Percentiles rank a stretch among this genome's conserved stretches.
Evolutionary conservation across 1,139 yeast species (phyloP).

Genomic region (Pichia sp.): DNA sequence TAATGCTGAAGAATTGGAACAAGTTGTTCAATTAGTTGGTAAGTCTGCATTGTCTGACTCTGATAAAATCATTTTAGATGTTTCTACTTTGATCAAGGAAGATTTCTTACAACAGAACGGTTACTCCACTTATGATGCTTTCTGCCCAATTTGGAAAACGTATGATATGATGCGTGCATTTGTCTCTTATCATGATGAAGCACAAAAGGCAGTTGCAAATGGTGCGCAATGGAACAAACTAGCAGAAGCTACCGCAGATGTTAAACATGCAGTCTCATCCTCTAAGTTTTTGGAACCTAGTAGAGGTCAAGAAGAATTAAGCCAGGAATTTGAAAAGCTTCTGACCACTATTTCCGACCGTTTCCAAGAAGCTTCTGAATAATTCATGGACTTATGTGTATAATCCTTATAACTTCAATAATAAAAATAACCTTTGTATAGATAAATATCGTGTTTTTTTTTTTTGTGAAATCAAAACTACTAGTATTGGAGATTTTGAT

Average conservation of each 20-base stretch:
- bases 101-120: conserved; percentile 99
- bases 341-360: conserved; percentile 73
- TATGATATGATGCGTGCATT: conserved; percentile 96
- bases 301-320: conserved; percentile 74
- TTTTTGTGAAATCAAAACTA: too few species aligned
- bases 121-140: conserved; percentile 94
- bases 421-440: conserved; percentile 6
- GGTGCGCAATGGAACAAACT: conserved; percentile 95
- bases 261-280: conserved; percentile 88
- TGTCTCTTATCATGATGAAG: conserved; percentile 87
- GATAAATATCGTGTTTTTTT: conserved; percentile 1
- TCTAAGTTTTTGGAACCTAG: conserved; percentile 96
- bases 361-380: conserved; percentile 94
- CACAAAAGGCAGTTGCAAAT: conserved; percentile 90
- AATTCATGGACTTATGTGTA: too few species aligned
- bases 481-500: too few species aligned
- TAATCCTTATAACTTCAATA: too few species aligned
- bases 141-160: conserved; percentile 99
- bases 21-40: conserved; percentile 98
- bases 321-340: conserved; percentile 69
- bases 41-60: conserved; percentile 94
- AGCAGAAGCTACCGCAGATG: conserved; percentile 79
- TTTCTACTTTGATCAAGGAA: conserved; percentile 84
- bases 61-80: conserved; percentile 94
- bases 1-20: conserved; percentile 96